A percentile compares a stretch with the other conserved stretches of the same genome.
These are phyloP conservation scores for Calonectria leucothoes DNA, from an alignment of 2,329 filamentous ascomycete genomes.

Conservation along the genomic window DNA sequence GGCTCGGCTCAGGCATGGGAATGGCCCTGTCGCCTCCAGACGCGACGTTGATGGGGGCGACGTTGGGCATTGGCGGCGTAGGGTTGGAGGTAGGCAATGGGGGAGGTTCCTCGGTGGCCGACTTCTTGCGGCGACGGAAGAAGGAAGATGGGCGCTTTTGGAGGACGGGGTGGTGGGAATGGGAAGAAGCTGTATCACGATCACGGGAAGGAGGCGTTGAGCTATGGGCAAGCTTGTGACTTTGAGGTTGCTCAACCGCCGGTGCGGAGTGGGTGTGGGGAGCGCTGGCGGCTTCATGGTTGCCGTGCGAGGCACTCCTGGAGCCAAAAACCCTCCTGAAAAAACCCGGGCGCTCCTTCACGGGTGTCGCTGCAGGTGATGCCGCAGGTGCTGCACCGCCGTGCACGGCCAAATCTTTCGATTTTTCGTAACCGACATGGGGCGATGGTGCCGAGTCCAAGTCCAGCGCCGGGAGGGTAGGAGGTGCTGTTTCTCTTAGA, in stretches of 20 bases:
- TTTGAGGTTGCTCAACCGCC: constrained; percentile 43
- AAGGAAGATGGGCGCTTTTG: constrained; percentile 96
- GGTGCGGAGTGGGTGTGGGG: constrained; percentile 38
- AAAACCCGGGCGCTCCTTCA: constrained; percentile 84
- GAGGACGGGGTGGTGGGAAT: constrained; percentile 65
- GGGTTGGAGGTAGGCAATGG: constrained; percentile 65
- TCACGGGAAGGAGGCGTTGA: constrained; percentile 64
- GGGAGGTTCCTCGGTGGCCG: constrained; percentile 76
- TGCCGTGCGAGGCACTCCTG: constrained; percentile 58
- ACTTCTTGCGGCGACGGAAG: constrained; percentile 94
- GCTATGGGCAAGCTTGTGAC: constrained; percentile 58
- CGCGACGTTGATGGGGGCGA: constrained; percentile 49
- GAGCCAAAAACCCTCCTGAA: constrained; percentile 92
- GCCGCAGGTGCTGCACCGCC: constrained; percentile 65
- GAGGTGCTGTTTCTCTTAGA: constrained; percentile 40
- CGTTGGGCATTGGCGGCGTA: constrained; percentile 52
- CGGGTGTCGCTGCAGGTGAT: constrained; percentile 53
- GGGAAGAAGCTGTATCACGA: constrained; percentile 57
- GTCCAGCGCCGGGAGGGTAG: constrained; percentile 49
- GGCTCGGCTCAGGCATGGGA: constrained; percentile 62
- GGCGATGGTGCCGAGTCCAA: constrained; percentile 68
- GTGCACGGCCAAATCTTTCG: constrained; percentile 60
- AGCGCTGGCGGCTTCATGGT: constrained; percentile 35
- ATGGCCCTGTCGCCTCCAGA: constrained; percentile 44
- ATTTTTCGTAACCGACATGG: constrained; percentile 69